phyloP scores from a whole-genome alignment of 345 rosid genomes.

The Eutrema yunnanense region DNA sequence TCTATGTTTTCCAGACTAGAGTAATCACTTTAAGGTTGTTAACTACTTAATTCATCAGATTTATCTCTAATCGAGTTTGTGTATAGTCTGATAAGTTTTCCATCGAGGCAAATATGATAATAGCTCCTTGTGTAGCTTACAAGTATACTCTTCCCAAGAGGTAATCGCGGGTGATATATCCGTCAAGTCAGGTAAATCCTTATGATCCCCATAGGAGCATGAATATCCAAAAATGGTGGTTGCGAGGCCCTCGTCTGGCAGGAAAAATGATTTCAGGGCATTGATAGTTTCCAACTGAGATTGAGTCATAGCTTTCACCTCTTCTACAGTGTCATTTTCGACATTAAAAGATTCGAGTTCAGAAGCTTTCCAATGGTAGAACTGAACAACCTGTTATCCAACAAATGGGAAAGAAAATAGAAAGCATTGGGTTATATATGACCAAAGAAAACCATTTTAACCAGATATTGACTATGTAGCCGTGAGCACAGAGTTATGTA shows the following conservation, averaged over 20 bases:
- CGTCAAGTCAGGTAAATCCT: constrained; percentile 34
- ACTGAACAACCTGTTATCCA: constrained; percentile 54
- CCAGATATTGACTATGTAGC: neutral
- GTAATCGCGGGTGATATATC: constrained; percentile 36
- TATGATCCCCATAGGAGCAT: neutral
- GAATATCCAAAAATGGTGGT: constrained; percentile 25
- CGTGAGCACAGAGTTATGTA: neutral
- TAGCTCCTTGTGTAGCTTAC: constrained; percentile 39
- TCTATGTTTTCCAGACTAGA: neutral
- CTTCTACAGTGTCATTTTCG: constrained; percentile 15
- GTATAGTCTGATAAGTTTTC: constrained; percentile 46
- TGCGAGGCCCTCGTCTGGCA: constrained; percentile 37
- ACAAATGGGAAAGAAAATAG: neutral
- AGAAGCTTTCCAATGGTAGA: constrained; percentile 50
- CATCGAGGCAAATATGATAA: constrained; percentile 54
- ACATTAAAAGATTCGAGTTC: constrained; percentile 12
- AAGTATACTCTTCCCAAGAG: constrained; percentile 44
- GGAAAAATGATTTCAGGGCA: constrained; percentile 31
- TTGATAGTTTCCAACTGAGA: constrained; percentile 37
- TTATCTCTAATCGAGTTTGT: constrained; percentile 2
- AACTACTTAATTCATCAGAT: neutral
- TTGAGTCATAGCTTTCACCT: constrained; percentile 29
- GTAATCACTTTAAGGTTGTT: neutral
- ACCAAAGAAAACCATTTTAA: neutral
- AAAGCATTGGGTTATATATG: neutral